A percentile compares a stretch with the other conserved stretches of the same genome.
Evolutionary conservation across 2,329 filamentous ascomycete genomes (phyloP).

Genomic region (Aphanocladium album): DNA sequence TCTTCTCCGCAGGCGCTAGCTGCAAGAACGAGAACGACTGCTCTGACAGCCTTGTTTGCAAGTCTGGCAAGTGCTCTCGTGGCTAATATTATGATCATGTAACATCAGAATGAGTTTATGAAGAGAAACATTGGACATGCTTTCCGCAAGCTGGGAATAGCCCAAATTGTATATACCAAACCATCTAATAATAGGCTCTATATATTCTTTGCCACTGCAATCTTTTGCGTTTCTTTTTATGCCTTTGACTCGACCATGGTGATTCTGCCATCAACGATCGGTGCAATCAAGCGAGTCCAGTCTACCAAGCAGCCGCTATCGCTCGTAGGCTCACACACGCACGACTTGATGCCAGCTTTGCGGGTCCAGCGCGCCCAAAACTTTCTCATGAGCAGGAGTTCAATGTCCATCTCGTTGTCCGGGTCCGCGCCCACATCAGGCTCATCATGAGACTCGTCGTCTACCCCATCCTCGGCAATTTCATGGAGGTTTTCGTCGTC

Average conservation of each 20-base stretch:
- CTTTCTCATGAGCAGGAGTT: constrained; percentile 61
- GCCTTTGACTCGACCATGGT: constrained; percentile 32
- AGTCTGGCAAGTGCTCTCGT: constrained; percentile 17
- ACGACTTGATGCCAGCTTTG: constrained; percentile 56
- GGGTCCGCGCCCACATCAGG: constrained; percentile 30
- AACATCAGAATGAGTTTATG: constrained; percentile 3
- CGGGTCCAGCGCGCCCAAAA: constrained; percentile 71
- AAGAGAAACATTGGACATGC: background rate
- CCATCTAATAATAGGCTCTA: background rate
- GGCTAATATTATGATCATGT: background rate
- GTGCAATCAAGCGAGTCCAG: constrained; percentile 79
- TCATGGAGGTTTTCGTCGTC: constrained; percentile 41
- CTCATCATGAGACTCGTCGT: constrained; percentile 20
- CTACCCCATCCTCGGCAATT: constrained; percentile 19
- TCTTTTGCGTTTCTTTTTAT: background rate
- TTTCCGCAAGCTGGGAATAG: background rate
- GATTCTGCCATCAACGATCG: constrained; percentile 73
- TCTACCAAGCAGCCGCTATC: constrained; percentile 57
- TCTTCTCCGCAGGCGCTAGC: constrained; percentile 17
- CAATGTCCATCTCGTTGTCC: constrained; percentile 42
- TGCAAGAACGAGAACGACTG: constrained; percentile 21
- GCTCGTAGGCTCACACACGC: constrained; percentile 46
- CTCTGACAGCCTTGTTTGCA: constrained; percentile 21
- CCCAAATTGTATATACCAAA: constrained; percentile 4
- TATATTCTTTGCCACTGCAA: background rate